phyloP scores from a whole-genome alignment of 2,329 filamentous ascomycete genomes.

The Claviceps humidiphila region DNA sequence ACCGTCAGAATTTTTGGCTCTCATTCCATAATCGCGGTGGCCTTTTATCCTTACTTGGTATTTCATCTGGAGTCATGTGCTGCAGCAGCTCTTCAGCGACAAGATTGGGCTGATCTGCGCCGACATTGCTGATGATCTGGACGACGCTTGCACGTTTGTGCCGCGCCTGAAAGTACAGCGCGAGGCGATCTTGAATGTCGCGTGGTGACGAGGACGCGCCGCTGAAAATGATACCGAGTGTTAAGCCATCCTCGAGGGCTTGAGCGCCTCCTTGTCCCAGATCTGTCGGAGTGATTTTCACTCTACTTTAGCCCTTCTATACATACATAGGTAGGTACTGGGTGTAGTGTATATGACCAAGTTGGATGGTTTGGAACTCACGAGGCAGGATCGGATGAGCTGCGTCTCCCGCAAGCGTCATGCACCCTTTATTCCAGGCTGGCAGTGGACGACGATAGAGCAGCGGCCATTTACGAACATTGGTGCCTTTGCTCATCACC shows the following conservation, averaged over 20 bases:
- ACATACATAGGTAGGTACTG: no score
- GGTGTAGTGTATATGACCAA: no score
- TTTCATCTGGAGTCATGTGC: neutral
- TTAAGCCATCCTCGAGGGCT: slow-evolving; percentile 22
- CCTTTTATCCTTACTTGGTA: neutral
- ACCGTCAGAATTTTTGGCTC: neutral
- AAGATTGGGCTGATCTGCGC: slow-evolving; percentile 17
- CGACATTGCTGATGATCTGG: slow-evolving; percentile 27
- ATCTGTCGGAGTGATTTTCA: slow-evolving; percentile 11
- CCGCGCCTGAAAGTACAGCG: slow-evolving; percentile 14
- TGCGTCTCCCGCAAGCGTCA: slow-evolving; percentile 23
- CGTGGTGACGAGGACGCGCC: slow-evolving; percentile 8
- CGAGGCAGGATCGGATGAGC: slow-evolving; percentile 27
- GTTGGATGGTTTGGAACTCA: slow-evolving; percentile 8
- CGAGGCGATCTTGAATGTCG: slow-evolving; percentile 13
- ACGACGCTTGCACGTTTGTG: slow-evolving; percentile 19
- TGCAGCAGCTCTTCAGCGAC: slow-evolving; percentile 7
- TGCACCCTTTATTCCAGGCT: slow-evolving; percentile 18
- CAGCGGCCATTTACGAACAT: slow-evolving; percentile 23
- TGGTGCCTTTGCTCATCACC: slow-evolving; percentile 20
- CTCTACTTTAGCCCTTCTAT: no score
- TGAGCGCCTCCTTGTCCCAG: slow-evolving; percentile 26
- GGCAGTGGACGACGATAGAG: slow-evolving; percentile 20
- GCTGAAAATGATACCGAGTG: slow-evolving; percentile 17
- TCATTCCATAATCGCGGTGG: neutral